These are phyloP conservation scores for Epicoccum nigrum DNA, from an alignment of 2,329 filamentous ascomycete genomes.

Conservation along the genomic window DNA sequence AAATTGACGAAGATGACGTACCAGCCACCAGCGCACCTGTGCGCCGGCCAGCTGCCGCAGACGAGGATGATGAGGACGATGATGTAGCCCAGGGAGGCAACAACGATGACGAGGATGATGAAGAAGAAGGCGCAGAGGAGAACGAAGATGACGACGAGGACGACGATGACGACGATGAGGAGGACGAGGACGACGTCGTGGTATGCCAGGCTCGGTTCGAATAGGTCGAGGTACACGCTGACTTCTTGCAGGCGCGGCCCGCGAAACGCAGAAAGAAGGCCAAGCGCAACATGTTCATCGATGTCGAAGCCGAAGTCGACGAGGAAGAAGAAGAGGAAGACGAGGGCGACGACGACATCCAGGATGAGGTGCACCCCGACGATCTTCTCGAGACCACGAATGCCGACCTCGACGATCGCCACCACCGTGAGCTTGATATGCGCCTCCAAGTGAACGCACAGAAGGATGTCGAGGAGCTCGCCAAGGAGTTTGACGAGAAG, in stretches of 20 bases:
- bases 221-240: slow-evolving; percentile 19
- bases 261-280: slow-evolving; percentile 79
- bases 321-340: slow-evolving; percentile 84
- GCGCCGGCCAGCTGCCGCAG: slow-evolving; percentile 39
- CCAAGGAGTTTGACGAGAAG: slow-evolving; percentile 78
- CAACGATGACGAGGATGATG: slow-evolving; percentile 31
- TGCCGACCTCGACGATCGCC: slow-evolving; percentile 84
- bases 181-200: slow-evolving; percentile 63
- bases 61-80: slow-evolving; percentile 35
- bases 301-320: slow-evolving; percentile 98
- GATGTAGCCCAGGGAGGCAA: slow-evolving; percentile 46
- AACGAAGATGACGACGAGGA: slow-evolving; percentile 66
- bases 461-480: slow-evolving; percentile 92
- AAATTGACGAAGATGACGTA: slow-evolving; percentile 66
- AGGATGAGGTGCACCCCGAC: slow-evolving; percentile 88
- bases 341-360: slow-evolving; percentile 81
- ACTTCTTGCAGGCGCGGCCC: slow-evolving; percentile 65
- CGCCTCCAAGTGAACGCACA: slow-evolving; percentile 85
- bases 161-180: slow-evolving; percentile 66
- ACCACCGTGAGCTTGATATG: slow-evolving; percentile 92
- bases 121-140: slow-evolving; percentile 56
- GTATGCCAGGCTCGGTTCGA: slow-evolving; percentile 22
- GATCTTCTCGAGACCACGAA: slow-evolving; percentile 80
- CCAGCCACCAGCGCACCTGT: slow-evolving; percentile 24
- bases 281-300: slow-evolving; percentile 84